Evolutionary conservation across 495 filamentous ascomycete genomes (phyloP), one percentile per base, ranked within the genome.

Genomic region (Terfezia claveryi): DNA sequence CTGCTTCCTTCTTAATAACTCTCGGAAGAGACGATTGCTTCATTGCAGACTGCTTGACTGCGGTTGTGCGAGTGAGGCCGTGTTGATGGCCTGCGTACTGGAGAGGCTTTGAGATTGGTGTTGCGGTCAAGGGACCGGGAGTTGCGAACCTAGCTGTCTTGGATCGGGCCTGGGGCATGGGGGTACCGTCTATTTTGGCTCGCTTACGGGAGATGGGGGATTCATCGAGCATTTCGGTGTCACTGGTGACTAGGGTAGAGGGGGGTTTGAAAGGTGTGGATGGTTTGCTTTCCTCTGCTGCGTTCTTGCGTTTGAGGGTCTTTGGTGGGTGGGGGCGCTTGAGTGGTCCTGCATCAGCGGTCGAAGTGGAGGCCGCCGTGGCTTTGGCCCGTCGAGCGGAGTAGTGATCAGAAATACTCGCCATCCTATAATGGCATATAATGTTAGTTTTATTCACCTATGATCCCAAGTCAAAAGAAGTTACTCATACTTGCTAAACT

Each of bases 371-470:
- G 14, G 41, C 41, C 14, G 41, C 41, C 17, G 12, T 5, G 41
- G 14, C 41, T 11, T 36, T 56, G 14, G 36, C 11, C 36, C 62
- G 63, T 8, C 59, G 59, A 1, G 59, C 62, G 17, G 62, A 50
- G n/a, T 65, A 65, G 36, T 65, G 62, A 37, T 58, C 56, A 5
- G 62, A 51, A 46, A 65, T 65, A 38, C 62, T 62, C 27, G 61
- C 59, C 62, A 65, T 65, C 17, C 41, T 46, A 8, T 8, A 46
- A 20, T 20, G 20, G 14, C 4, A 32, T 32, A 5, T 32, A 32
- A 32, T 32, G 27, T 32, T 32, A 32, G 7, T 7, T 4, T 32
- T 2, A 32, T 32, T 32, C 1, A 32, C 7, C 27, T 32, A 32
- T 7, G 27, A 32, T 4, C 20, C 27, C 27, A 32, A 7, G 27